These are phyloP conservation scores for Carallia pectinifolia DNA, from an alignment of 345 rosid species.

Conservation along the genomic window DNA sequence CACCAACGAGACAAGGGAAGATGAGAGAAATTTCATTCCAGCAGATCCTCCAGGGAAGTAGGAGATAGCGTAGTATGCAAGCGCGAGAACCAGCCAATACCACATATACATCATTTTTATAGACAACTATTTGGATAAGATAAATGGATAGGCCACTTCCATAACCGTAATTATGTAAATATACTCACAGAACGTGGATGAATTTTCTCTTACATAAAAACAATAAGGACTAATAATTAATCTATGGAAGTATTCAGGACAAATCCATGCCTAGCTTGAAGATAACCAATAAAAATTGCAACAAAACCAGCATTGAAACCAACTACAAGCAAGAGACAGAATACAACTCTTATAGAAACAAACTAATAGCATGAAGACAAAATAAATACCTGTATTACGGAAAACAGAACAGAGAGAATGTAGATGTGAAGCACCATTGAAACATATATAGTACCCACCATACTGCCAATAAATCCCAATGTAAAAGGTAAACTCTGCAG, in stretches of 20 bases:
- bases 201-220: background rate
- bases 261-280: too few relatives aligned
- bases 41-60: conserved; percentile 77
- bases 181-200: too few relatives aligned
- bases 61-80: conserved; percentile 63
- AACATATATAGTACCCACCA: conserved; percentile 87
- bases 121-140: too few relatives aligned
- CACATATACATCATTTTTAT: background rate
- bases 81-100: conserved; percentile 48
- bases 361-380: background rate
- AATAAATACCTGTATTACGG: conserved; percentile 70
- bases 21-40: conserved; percentile 57
- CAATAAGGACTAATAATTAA: background rate
- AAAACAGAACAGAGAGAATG: conserved; percentile 86
- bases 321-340: too few relatives aligned
- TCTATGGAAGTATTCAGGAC: too few relatives aligned
- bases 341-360: too few relatives aligned
- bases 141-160: too few relatives aligned
- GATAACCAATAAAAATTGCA: background rate
- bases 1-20: conserved; percentile 50
- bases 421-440: conserved; percentile 97
- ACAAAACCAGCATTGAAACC: background rate
- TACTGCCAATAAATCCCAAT: conserved; percentile 73
- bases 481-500: conserved; percentile 93
- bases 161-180: too few relatives aligned